These are phyloP conservation scores for Acanthamoeba royreba DNA, from an alignment of 208 protist genomes.

Conservation along the genomic window DNA sequence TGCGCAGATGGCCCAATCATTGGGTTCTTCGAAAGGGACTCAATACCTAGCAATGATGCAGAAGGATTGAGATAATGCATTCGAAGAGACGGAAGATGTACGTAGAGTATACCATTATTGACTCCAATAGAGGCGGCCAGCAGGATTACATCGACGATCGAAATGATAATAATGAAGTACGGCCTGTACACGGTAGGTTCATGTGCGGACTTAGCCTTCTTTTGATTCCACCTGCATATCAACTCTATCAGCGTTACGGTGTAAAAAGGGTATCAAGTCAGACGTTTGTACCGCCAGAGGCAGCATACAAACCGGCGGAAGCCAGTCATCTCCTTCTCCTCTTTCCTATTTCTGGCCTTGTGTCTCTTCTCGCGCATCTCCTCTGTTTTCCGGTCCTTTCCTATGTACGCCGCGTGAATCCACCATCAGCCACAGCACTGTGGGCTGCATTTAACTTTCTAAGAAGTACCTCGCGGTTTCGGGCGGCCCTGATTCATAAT, in stretches of 20 bases:
- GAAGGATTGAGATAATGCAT: too few species aligned
- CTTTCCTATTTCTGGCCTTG: not conserved
- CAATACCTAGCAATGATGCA: not conserved
- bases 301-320: not conserved
- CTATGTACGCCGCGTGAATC: too few species aligned
- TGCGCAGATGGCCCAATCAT: not conserved
- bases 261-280: too few species aligned
- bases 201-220: not conserved
- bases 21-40: slow-evolving; percentile 16
- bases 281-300: not conserved
- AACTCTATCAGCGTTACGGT: too few species aligned
- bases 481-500: not conserved
- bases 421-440: too few species aligned
- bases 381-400: not conserved
- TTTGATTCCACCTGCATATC: slow-evolving; percentile 7
- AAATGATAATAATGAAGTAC: slow-evolving; percentile 25
- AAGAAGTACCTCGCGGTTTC: not conserved
- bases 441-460: too few species aligned
- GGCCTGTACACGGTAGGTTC: not conserved
- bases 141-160: not conserved
- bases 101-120: slow-evolving; percentile 4
- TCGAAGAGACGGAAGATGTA: too few species aligned
- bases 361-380: not conserved
- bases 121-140: not conserved
- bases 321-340: not conserved